These are phyloP conservation scores for Gossypium aridum DNA, from an alignment of 441 rosid species.

Conservation along the genomic window DNA sequence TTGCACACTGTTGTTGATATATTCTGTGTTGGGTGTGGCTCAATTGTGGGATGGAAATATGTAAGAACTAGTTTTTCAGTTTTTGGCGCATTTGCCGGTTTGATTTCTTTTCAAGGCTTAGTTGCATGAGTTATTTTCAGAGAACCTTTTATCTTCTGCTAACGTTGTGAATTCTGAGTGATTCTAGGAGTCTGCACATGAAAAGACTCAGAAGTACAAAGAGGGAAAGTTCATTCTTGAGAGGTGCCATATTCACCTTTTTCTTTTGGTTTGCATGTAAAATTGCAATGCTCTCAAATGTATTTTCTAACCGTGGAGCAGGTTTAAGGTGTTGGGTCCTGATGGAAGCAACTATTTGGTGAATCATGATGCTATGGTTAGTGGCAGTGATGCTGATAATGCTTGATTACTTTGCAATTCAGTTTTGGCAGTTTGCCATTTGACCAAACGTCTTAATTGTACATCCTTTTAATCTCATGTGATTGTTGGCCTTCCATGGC, in stretches of 20 bases:
- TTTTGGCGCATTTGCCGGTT: neutral
- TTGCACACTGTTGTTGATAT: slow-evolving; percentile 76
- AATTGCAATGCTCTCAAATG: slow-evolving; percentile 8
- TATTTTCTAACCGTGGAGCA: slow-evolving; percentile 22
- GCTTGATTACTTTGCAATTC: slow-evolving; percentile 16
- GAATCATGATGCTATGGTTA: slow-evolving; percentile 36
- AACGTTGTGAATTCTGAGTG: neutral
- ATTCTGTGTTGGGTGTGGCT: slow-evolving; percentile 78
- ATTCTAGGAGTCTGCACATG: slow-evolving; percentile 58
- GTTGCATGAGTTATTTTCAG: neutral
- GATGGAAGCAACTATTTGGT: slow-evolving; percentile 39
- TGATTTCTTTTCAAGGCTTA: neutral
- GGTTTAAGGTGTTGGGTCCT: slow-evolving; percentile 70
- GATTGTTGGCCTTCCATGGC: slow-evolving; percentile 4
- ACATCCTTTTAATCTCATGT: slow-evolving; percentile 14
- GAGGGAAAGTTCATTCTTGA: slow-evolving; percentile 81
- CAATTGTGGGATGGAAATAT: slow-evolving; percentile 87
- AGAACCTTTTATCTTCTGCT: neutral
- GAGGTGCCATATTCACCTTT: slow-evolving; percentile 32
- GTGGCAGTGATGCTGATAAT: slow-evolving; percentile 48
- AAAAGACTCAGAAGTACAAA: slow-evolving; percentile 62
- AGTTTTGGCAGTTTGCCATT: neutral
- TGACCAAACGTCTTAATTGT: slow-evolving; percentile 9
- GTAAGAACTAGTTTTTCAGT: slow-evolving; percentile 34
- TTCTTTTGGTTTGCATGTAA: neutral